These are phyloP conservation scores for Durotheca rogersii DNA, from an alignment of 495 filamentous ascomycete species.

Conservation along the genomic window DNA sequence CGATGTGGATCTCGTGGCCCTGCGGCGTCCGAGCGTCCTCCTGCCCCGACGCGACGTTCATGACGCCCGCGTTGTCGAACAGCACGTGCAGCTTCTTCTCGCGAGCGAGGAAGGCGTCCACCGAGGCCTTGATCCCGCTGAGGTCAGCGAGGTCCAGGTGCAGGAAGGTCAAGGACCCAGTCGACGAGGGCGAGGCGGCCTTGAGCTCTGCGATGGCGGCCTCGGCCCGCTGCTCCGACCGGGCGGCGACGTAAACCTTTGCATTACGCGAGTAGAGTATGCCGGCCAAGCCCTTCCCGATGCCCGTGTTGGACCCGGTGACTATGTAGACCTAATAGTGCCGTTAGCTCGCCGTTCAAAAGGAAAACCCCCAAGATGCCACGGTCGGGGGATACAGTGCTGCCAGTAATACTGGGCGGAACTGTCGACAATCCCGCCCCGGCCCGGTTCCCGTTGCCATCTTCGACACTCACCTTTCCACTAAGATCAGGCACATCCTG, in stretches of 20 bases:
- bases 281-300: slow-evolving; percentile 48
- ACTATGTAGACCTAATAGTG: slow-evolving; percentile 42
- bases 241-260: slow-evolving; percentile 55
- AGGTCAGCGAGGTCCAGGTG: slow-evolving; percentile 37
- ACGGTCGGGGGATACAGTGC: too few species aligned
- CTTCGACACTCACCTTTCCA: slow-evolving; percentile 24
- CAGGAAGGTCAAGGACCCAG: slow-evolving; percentile 26
- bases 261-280: slow-evolving; percentile 49
- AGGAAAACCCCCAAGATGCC: too few species aligned
- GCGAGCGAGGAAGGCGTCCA: slow-evolving; percentile 20
- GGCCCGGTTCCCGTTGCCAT: too few species aligned
- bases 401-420: too few species aligned
- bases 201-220: slow-evolving; percentile 31
- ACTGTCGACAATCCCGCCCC: too few species aligned
- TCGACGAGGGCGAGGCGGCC: slow-evolving; percentile 24
- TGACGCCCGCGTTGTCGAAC: slow-evolving; percentile 40
- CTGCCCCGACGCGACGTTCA: slow-evolving; percentile 26
- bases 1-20: slow-evolving; percentile 43
- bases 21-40: slow-evolving; percentile 32
- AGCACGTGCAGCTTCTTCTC: slow-evolving; percentile 34
- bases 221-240: slow-evolving; percentile 40
- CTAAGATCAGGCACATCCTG: slow-evolving; percentile 34
- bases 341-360: not conserved
- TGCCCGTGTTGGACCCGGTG: slow-evolving; percentile 50
- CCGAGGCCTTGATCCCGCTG: slow-evolving; percentile 27